phyloP scores from a whole-genome alignment of 2,329 filamentous ascomycete species.

The Dothidotthia symphoricarpi region DNA sequence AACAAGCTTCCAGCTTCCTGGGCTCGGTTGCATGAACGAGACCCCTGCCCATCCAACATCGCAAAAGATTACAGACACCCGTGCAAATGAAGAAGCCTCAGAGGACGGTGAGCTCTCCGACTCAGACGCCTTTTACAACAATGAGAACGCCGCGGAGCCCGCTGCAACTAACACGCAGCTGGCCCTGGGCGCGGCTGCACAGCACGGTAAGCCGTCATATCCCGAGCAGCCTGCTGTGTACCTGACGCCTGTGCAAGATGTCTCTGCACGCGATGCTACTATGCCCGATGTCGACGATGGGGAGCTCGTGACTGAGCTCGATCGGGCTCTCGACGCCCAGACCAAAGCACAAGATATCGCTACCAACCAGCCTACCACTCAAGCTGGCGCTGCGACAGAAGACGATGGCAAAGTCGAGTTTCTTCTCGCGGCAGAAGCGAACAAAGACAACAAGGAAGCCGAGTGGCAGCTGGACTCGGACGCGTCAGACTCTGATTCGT shows the following conservation, averaged over 20 bases:
- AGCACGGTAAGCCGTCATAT: constrained; percentile 29
- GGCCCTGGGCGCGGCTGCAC: constrained; percentile 22
- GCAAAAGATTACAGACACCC: constrained; percentile 15
- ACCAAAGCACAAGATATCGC: constrained; percentile 9
- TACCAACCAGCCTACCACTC: constrained; percentile 3
- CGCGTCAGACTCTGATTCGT: constrained; percentile 58
- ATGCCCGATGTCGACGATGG: constrained; percentile 15
- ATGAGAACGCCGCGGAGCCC: constrained; percentile 20
- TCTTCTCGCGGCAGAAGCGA: constrained; percentile 45
- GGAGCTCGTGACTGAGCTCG: constrained; percentile 17
- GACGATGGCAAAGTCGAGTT: constrained; percentile 43
- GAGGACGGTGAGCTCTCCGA: constrained; percentile 40
- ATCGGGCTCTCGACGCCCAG: constrained; percentile 14
- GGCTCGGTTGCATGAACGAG: constrained; percentile 35
- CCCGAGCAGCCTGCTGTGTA: constrained; percentile 19
- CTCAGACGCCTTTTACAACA: constrained; percentile 30
- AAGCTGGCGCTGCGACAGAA: constrained; percentile 10
- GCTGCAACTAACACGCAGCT: constrained; percentile 23
- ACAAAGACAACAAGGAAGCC: constrained; percentile 56
- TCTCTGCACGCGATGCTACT: constrained; percentile 12
- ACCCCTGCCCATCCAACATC: constrained; percentile 19
- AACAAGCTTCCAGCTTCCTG: constrained; percentile 33
- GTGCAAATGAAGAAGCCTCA: constrained; percentile 18
- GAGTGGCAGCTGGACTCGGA: constrained; percentile 76
- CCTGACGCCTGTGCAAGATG: constrained; percentile 26